Evolutionary conservation across 2,329 filamentous ascomycete species (phyloP).

Genomic region (Pochonia chlamydosporia): DNA sequence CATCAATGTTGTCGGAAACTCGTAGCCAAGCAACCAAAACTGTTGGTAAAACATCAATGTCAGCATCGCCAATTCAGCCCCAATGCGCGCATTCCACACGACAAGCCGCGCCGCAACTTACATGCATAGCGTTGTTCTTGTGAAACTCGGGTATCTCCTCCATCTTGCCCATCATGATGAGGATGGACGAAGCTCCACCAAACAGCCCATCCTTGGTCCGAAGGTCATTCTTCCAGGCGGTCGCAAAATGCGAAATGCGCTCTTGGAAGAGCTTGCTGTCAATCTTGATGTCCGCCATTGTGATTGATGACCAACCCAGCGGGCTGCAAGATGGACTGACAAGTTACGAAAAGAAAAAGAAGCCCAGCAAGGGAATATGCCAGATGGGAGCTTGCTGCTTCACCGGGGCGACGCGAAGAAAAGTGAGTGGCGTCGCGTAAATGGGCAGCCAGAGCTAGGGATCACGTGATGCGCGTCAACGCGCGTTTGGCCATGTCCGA

Average conservation of each 20-base stretch:
- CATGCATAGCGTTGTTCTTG: conserved; percentile 96
- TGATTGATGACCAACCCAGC: conserved; percentile 30
- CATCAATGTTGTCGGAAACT: conserved; percentile 94
- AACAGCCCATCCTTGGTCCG: conserved; percentile 81
- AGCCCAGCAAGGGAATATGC: conserved; percentile 8
- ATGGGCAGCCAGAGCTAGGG: conserved; percentile 19
- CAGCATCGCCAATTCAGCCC: background rate
- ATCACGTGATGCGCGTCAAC: conserved; percentile 29
- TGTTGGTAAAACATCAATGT: conserved; percentile 30
- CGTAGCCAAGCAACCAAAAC: conserved; percentile 98
- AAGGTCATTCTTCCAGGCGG: conserved; percentile 95
- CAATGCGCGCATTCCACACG: background rate
- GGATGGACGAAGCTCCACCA: conserved; percentile 77
- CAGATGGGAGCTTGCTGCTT: conserved; percentile 19
- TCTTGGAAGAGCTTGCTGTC: conserved; percentile 92
- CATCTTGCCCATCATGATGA: conserved; percentile 91
- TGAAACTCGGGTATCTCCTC: conserved; percentile 81
- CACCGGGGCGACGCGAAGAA: conserved; percentile 30
- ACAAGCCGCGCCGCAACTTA: conserved; percentile 37
- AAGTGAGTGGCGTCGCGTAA: conserved; percentile 34
- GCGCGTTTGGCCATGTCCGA: conserved; percentile 15
- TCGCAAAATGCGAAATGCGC: conserved; percentile 79
- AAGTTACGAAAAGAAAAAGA: conserved; percentile 8
- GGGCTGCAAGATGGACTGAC: conserved; percentile 19
- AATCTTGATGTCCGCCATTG: conserved; percentile 83